Evolutionary conservation across 2,329 filamentous ascomycete genomes (phyloP), one percentile per base, ranked within the genome.

Genomic region (Furcasterigmium sp.): DNA sequence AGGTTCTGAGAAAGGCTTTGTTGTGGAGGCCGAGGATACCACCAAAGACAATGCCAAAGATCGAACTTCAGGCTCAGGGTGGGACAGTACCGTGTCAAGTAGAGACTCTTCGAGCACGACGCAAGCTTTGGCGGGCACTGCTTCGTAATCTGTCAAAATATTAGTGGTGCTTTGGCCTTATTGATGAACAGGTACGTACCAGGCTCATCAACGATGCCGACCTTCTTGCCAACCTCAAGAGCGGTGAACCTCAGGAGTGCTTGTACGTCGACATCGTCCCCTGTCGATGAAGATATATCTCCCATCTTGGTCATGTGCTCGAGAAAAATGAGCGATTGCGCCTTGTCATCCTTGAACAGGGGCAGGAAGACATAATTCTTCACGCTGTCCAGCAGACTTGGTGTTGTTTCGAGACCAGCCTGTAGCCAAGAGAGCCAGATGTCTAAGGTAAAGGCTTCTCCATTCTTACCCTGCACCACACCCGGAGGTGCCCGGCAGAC

Each of bases 41-140:
- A 95, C 74, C 11, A 96, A 75, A 21, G 88, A 88, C 29, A 96
- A 75, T 0, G 87, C 87, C n/a, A 90, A 78, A 19, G 90, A 78
- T 21, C 90, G 81, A 41, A 91, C 82, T 49, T 80, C 71, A 53
- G 80, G 68, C 53, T 79, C 79, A 34, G 71, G 71, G 63, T 78
- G 73, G 3, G 67, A 65, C 23, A 84, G 60, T 3, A 84, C 69
- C 26, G 57, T 63, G 29, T 76, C 72, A 8, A 85, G 60, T 3
- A 76, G 62, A 11, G 59, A 48, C 43, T 66, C 63, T 42, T 68
- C 61, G 26, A 76, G 56, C 2, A 64, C 54, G 19, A 56, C 50
- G 7, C 57, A 45, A 11, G 15, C 18, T 10, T 45, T 47, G n/a
- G 44, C 38, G 5, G 43, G n/a, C 4, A 15, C 17, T 6, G 15